Conservation (phyloP, 345 rosid genomes). For the Noccaea bulbosa region DNA sequence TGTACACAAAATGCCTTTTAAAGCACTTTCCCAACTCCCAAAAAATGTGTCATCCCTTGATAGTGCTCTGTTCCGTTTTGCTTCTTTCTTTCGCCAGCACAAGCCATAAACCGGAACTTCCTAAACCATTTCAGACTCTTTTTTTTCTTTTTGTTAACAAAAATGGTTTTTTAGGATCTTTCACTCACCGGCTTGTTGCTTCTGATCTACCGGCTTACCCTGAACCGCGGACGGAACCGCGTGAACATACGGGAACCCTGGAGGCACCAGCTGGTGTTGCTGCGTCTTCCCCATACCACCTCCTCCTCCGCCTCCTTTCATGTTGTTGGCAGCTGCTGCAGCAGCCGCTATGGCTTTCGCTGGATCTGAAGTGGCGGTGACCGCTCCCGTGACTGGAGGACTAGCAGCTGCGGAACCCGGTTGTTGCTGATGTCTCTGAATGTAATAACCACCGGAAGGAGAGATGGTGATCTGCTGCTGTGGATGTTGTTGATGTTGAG, state of each 20-base stretch:
- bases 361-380: conserved; percentile 62
- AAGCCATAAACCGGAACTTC: conserved; percentile 40
- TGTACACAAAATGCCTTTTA: conserved; percentile 40
- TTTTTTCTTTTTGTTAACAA: background rate
- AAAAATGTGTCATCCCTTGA: conserved; percentile 24
- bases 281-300: conserved; percentile 57
- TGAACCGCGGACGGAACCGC: conserved; percentile 64
- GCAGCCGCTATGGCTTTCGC: conserved; percentile 67
- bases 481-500: conserved; percentile 63
- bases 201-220: conserved; percentile 86
- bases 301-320: conserved; percentile 73
- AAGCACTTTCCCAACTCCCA: conserved; percentile 38
- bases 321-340: conserved; percentile 53
- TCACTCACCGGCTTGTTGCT: conserved; percentile 89
- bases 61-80: conserved; percentile 21
- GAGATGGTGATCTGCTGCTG: conserved; percentile 47
- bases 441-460: conserved; percentile 56
- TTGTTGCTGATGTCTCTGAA: conserved; percentile 69
- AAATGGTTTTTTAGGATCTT: background rate
- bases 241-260: conserved; percentile 68
- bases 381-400: conserved; percentile 48
- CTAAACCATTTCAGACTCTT: conserved; percentile 34
- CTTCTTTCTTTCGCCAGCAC: conserved; percentile 36
- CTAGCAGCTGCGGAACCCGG: conserved; percentile 48
- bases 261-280: conserved; percentile 59